phyloP scores from a whole-genome alignment of 805 yeast genomes.

The Diddensiella santjacobensis region DNA sequence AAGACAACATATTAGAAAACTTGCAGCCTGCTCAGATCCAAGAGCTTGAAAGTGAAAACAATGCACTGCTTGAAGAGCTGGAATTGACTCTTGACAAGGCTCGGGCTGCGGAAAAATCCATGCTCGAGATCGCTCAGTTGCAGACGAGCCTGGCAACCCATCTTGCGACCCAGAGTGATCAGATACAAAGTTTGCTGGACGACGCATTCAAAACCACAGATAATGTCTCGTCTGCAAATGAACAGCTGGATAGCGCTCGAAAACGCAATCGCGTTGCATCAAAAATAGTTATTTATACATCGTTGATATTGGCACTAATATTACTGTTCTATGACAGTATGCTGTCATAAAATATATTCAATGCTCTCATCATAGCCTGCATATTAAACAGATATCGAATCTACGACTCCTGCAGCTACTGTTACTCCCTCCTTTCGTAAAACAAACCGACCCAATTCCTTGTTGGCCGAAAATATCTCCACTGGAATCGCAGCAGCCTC shows the following conservation, averaged over 20 bases:
- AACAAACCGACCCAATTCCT: slow-evolving; percentile 61
- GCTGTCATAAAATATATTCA: slow-evolving; percentile 12
- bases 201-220: slow-evolving; percentile 63
- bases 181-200: slow-evolving; percentile 57
- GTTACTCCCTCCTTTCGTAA: slow-evolving; percentile 66
- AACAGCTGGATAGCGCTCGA: slow-evolving; percentile 64
- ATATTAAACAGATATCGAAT: slow-evolving; percentile 20
- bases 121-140: slow-evolving; percentile 63
- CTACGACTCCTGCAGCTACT: slow-evolving; percentile 60
- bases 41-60: slow-evolving; percentile 35
- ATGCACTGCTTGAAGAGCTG: slow-evolving; percentile 35
- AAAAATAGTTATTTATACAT: slow-evolving; percentile 50
- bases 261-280: slow-evolving; percentile 60
- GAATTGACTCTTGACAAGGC: slow-evolving; percentile 36
- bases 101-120: slow-evolving; percentile 37
- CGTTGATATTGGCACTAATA: slow-evolving; percentile 53
- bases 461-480: slow-evolving; percentile 45
- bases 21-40: slow-evolving; percentile 25
- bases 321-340: slow-evolving; percentile 42
- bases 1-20: background rate
- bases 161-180: slow-evolving; percentile 66
- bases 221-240: slow-evolving; percentile 69
- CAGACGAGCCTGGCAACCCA: slow-evolving; percentile 75
- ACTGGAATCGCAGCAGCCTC: slow-evolving; percentile 47
- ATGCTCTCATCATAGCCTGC: background rate